Evolutionary conservation across 1,284 basidiomycete species (phyloP), one percentile per base, ranked within the genome.

Genomic region (Flammula alnicola): DNA sequence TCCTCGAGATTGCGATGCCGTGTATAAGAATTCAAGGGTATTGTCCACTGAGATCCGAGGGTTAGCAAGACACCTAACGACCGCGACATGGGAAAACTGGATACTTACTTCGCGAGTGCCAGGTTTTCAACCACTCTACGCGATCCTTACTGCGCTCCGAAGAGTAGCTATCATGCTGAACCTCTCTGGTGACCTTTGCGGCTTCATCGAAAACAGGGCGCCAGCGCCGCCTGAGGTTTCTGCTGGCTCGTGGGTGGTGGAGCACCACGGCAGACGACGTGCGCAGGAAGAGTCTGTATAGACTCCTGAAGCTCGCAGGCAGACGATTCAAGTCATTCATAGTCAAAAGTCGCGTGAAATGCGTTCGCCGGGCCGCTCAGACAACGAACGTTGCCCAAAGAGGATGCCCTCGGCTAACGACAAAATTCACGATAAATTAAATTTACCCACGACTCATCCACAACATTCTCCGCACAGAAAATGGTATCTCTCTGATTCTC

Each of bases 201-300:
- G 81, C 86, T 22, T 72, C 72, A 25, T 78, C 74, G 54, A 87
- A 88, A 1, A 70, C 62, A 11, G 81, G 81, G 26, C 83, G 69
- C 67, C 77, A 84, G n/a, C 85, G 63, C 16, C 56, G 60, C 32
- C 79, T 73, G 5, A 86, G 62, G 44, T 75, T 69, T 25, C 64
- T 62, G 12, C 71, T 76, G 3, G 78, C 74, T 11, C 59, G 49
- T 16, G 60, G 64, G 23, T 86, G 73, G 54, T 84, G 76, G 3
- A 87, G 71, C n/a, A 87, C 83, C 7, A 84, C 73, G 3, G 80
- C 79, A n/a, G 81, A 80, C 25, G 71, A 72, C 10, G 80, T 73
- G 14, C 86, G 76, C 31, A 88, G 67, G 49, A 84, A 76, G 2
- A 89, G 69, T 9, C 86, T 76, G 55, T 89, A 89, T 1, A 84